Conservation (phyloP, 129 eudicot species). For the Tagetes erecta region DNA sequence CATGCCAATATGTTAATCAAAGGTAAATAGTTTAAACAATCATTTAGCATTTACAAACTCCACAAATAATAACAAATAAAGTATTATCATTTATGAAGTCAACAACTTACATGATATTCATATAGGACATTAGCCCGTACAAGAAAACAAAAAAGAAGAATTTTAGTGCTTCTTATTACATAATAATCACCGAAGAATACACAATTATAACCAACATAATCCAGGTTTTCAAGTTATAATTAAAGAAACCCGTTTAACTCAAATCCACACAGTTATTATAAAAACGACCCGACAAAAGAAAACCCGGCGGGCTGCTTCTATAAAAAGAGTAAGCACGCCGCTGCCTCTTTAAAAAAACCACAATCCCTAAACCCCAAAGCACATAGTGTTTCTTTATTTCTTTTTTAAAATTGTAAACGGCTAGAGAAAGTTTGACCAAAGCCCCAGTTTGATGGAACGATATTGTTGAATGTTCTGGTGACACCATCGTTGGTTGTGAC, state of each 20-base stretch:
- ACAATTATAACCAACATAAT: constrained; percentile 36
- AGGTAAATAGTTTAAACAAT: no score
- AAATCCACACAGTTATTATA: constrained; percentile 27
- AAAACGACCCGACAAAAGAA: constrained; percentile 22
- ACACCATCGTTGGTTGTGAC: constrained; percentile 76
- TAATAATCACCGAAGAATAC: constrained; percentile 32
- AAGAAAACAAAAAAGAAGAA: constrained; percentile 28
- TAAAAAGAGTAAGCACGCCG: constrained; percentile 71
- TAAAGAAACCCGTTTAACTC: constrained; percentile 30
- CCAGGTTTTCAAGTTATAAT: constrained; percentile 14
- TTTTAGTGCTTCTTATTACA: constrained; percentile 38
- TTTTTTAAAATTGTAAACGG: constrained; percentile 47
- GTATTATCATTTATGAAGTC: background rate
- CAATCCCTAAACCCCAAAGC: constrained; percentile 37
- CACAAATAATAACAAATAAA: background rate
- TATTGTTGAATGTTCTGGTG: constrained; percentile 48
- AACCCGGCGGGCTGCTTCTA: constrained; percentile 75
- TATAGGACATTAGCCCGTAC: constrained; percentile 7
- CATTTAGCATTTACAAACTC: no score
- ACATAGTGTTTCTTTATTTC: background rate
- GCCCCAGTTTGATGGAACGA: constrained; percentile 65
- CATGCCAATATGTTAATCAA: no score
- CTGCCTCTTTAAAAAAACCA: constrained; percentile 48
- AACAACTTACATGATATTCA: background rate
- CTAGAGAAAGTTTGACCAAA: constrained; percentile 76